Conservation (phyloP, 345 rosid genomes). For the Lepidium aucheri region DNA sequence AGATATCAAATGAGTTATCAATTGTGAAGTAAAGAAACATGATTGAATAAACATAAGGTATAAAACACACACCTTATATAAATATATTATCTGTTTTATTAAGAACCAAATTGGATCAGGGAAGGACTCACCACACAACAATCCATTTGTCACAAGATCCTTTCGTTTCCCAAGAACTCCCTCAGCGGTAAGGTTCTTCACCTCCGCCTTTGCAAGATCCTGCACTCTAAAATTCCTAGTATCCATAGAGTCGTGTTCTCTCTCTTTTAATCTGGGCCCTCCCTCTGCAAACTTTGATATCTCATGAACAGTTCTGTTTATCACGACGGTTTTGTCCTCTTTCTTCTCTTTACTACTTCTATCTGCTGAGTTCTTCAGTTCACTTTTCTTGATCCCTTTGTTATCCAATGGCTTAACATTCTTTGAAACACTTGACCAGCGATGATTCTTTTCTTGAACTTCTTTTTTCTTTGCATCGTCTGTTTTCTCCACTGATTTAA, state of each 20-base stretch:
- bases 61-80: not conserved
- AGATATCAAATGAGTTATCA: not conserved
- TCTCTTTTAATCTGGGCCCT: constrained; percentile 19
- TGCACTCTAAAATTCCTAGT: not conserved
- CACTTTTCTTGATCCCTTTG: constrained; percentile 32
- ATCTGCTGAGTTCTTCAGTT: constrained; percentile 30
- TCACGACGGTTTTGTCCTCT: constrained; percentile 30
- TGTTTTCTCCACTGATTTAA: constrained; percentile 34
- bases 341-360: constrained; percentile 33
- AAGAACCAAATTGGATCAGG: not conserved
- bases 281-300: constrained; percentile 28
- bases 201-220: not conserved
- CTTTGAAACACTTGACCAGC: constrained; percentile 25
- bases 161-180: constrained; percentile 51
- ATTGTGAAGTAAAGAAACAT: not conserved
- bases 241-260: not conserved
- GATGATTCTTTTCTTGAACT: constrained; percentile 30
- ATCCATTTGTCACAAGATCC: constrained; percentile 51
- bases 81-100: not conserved
- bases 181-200: constrained; percentile 16
- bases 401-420: constrained; percentile 29
- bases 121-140: constrained; percentile 53
- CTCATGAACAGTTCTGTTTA: constrained; percentile 26
- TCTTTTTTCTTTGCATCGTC: constrained; percentile 32
- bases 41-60: not conserved